A percentile compares a stretch with the other conserved stretches of the same genome.
Conservation (phyloP, 208 protist genomes). For the Leishmania major region DNA sequence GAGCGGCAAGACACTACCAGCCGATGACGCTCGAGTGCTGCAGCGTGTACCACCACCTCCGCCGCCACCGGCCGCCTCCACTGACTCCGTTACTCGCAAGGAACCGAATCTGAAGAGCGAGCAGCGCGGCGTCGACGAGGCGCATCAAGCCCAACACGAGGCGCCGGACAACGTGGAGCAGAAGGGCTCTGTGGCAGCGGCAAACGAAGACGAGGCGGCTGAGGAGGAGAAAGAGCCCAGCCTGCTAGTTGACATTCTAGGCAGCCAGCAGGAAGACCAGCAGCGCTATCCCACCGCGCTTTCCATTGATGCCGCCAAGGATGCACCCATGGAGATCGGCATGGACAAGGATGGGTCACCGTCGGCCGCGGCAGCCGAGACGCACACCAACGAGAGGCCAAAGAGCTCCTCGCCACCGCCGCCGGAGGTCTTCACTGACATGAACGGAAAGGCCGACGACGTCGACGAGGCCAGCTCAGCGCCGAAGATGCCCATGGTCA, state of each 20-base stretch:
- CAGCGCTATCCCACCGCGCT: conserved; percentile 26
- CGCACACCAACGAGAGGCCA: not conserved
- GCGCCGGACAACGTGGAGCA: not conserved
- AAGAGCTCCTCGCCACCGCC: not conserved
- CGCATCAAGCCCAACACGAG: not conserved
- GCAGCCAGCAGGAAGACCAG: conserved; percentile 21
- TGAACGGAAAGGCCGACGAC: not conserved
- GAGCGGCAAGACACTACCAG: conserved; percentile 11
- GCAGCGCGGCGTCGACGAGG: not conserved
- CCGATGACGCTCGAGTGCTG: conserved; percentile 33
- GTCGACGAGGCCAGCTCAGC: not conserved
- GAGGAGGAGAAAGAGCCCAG: conserved; percentile 7
- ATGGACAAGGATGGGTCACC: conserved; percentile 10
- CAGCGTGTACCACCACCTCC: conserved; percentile 34
- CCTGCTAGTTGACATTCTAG: conserved; percentile 17
- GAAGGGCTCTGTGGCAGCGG: not conserved
- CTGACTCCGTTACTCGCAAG: not conserved
- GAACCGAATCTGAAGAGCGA: not conserved
- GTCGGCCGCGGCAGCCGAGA: not conserved
- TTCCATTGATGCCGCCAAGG: conserved; percentile 19
- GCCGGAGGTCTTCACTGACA: not conserved
- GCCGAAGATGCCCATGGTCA: not conserved
- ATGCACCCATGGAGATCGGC: conserved; percentile 24
- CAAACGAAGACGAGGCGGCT: not conserved
- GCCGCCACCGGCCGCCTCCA: conserved; percentile 1